These are phyloP conservation scores for Kodamaea laetipori DNA, from an alignment of 805 yeast species.

Conservation along the genomic window DNA sequence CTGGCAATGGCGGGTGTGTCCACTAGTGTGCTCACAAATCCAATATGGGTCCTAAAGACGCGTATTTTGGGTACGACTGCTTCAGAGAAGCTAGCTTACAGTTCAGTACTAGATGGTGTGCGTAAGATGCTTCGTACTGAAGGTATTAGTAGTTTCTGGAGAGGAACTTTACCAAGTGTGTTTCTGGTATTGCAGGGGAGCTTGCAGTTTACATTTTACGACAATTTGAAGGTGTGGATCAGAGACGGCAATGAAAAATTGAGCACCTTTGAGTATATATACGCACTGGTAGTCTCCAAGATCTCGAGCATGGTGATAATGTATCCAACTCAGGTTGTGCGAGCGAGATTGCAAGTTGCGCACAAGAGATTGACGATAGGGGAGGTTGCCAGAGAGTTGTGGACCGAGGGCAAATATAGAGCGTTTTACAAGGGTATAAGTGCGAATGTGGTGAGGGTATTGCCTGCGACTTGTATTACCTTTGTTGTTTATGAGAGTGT, in stretches of 20 bases:
- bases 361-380: constrained; percentile 19
- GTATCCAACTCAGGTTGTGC: constrained; percentile 83
- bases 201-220: constrained; percentile 83
- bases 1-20: constrained; percentile 64
- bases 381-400: constrained; percentile 41
- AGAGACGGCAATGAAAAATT: constrained; percentile 26
- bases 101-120: constrained; percentile 58
- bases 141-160: constrained; percentile 66
- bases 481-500: constrained; percentile 79
- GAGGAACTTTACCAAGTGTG: constrained; percentile 72
- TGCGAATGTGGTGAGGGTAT: constrained; percentile 76
- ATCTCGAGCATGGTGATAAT: constrained; percentile 63
- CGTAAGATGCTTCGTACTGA: constrained; percentile 49
- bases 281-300: constrained; percentile 69
- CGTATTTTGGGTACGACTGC: constrained; percentile 68
- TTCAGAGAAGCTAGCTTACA: constrained; percentile 52
- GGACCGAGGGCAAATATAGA: constrained; percentile 52
- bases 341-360: constrained; percentile 66
- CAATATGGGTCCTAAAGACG: constrained; percentile 94
- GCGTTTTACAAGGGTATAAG: constrained; percentile 85
- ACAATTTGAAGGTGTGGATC: constrained; percentile 57
- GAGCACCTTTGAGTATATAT: constrained; percentile 58
- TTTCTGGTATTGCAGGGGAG: constrained; percentile 89
- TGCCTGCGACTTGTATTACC: constrained; percentile 93
- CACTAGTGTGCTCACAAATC: constrained; percentile 81